Base-by-base conservation (phyloP, 2,329 filamentous ascomycete species). In the Penicillium sp. region DNA sequence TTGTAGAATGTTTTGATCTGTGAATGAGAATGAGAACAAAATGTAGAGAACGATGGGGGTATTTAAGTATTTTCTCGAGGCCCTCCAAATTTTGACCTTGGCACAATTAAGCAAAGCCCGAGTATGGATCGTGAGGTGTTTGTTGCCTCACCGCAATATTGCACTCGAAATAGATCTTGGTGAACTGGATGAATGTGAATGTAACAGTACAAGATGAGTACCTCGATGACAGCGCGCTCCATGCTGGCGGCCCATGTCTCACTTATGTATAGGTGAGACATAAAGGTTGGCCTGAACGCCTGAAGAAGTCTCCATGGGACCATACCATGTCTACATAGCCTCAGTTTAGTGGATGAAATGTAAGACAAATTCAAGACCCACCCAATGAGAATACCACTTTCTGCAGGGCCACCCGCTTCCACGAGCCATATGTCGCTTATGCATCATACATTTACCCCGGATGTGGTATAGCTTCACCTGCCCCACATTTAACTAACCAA, bases 351-450 rank as follows among this genome's bases (percentile, higher is more conserved):
- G 22, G 51, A 47, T 47, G 49, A 43, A 19, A 44, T 19, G 50
- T 57, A 55, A 61, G 59, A 61, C 59, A 61, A 19, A 10, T 56
- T 48, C 56, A 19, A 61, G 37, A 59, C 56, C 53, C 48, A 47
- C 19, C 59, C 53, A 59, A 57, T 61, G n/a, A 54, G 14, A 5
- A 13, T 39, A n/a, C 19, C 13, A 5, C 21, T 27, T 16, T 9
- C 48, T 50, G 48, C 33, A 50, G 33, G 33, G 21, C 24, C 35
- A 19, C 48, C 48, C 22, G 33, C 22, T 19, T 39, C 21, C 37
- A 50, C 48, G 48, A 50, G 48, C 33, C 22, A 33, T 26, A 41
- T 41, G 35, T 50, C 33, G 48, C 33, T 50, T 50, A 19, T 50
- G 22, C 33, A 24, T n/a, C 48, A 50, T 21, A 50, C 33, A 33